phyloP scores from a whole-genome alignment of 306 rosid genomes.

The Vigna angularis region DNA sequence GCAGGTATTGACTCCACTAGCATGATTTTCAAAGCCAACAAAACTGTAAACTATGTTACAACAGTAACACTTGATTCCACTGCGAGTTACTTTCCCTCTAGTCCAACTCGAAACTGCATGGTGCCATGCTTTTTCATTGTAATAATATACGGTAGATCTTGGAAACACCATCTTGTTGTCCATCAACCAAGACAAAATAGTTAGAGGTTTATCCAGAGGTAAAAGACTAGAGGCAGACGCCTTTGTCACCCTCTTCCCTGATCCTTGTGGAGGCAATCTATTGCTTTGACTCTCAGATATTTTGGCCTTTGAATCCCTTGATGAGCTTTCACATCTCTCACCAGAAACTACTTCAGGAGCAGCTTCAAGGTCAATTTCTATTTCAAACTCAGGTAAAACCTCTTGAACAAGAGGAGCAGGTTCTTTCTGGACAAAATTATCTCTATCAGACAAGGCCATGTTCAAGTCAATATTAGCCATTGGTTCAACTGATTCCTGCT shows the following conservation, averaged over 20 bases:
- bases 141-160: conserved; percentile 66
- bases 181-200: conserved; percentile 83
- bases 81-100: conserved; percentile 65
- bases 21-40: conserved; percentile 64
- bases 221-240: conserved; percentile 49
- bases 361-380: not conserved
- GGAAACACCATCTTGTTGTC: conserved; percentile 69
- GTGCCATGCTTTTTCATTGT: conserved; percentile 32
- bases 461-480: not conserved
- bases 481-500: conserved; percentile 37
- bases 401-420: conserved; percentile 21
- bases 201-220: conserved; percentile 58
- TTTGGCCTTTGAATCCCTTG: conserved; percentile 40
- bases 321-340: conserved; percentile 24
- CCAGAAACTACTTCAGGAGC: conserved; percentile 35
- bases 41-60: conserved; percentile 57
- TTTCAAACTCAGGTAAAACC: not conserved
- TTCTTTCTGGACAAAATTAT: conserved; percentile 39
- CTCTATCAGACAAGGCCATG: conserved; percentile 22
- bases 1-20: conserved; percentile 46
- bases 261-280: conserved; percentile 45
- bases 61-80: conserved; percentile 87
- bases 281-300: conserved; percentile 42
- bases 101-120: conserved; percentile 1
- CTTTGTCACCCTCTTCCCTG: conserved; percentile 65